A percentile compares a stretch with the other conserved stretches of the same genome.
These are phyloP conservation scores for Pyrenochaeta sp. DNA, from an alignment of 2,329 filamentous ascomycete species.

Conservation along the genomic window DNA sequence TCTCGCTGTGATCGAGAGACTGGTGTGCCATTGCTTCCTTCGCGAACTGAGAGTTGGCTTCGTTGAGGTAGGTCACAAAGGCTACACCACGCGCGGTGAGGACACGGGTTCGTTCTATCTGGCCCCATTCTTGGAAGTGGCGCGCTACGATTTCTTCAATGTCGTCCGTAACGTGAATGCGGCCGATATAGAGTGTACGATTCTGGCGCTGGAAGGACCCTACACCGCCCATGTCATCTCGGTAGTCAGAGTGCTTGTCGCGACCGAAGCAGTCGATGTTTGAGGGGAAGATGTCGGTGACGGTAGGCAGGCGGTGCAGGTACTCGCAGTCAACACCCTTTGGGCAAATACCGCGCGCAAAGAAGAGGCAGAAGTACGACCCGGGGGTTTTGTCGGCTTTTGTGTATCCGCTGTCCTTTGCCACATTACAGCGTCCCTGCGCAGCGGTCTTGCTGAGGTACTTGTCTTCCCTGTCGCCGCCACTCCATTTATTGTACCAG, in stretches of 20 bases:
- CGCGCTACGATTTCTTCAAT: slow-evolving; percentile 95
- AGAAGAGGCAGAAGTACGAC: slow-evolving; percentile 91
- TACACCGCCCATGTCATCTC: slow-evolving; percentile 97
- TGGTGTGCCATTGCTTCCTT: slow-evolving; percentile 96
- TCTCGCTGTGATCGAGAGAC: slow-evolving; percentile 86
- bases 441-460: slow-evolving; percentile 84
- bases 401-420: slow-evolving; percentile 66
- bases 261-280: slow-evolving; percentile 96
- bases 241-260: slow-evolving; percentile 91
- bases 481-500: slow-evolving; percentile 99
- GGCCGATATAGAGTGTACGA: slow-evolving; percentile 88
- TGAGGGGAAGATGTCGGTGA: slow-evolving; percentile 90
- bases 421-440: slow-evolving; percentile 85
- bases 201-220: slow-evolving; percentile 95
- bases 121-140: slow-evolving; percentile 97
- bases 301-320: slow-evolving; percentile 84
- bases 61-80: slow-evolving; percentile 93
- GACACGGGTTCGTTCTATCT: slow-evolving; percentile 86
- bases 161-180: slow-evolving; percentile 95
- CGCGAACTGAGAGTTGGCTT: slow-evolving; percentile 59
- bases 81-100: slow-evolving; percentile 89
- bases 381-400: slow-evolving; percentile 62
- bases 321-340: slow-evolving; percentile 95
- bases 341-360: slow-evolving; percentile 81
- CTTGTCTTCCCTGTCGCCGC: slow-evolving; percentile 92